Evolutionary conservation across 176 grass and related monocot species (phyloP).

Genomic region (Saccharum spontaneum): DNA sequence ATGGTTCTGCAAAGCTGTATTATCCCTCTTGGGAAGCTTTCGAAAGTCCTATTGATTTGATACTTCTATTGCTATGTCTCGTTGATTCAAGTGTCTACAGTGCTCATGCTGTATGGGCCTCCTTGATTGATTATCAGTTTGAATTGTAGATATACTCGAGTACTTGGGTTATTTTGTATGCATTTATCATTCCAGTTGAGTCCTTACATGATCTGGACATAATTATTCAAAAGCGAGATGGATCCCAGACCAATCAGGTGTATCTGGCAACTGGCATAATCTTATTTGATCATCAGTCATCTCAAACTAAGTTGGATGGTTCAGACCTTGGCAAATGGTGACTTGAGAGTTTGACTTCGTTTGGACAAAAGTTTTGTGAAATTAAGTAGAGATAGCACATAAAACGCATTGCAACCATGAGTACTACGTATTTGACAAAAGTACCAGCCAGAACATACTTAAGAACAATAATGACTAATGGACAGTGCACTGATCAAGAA

Average conservation of each 20-base stretch:
- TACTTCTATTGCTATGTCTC: not conserved
- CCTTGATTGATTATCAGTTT: conserved; percentile 12
- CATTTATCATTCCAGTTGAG: not conserved
- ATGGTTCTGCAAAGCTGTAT: not conserved
- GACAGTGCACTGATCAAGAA: not conserved
- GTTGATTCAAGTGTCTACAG: conserved; percentile 17
- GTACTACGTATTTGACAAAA: not conserved
- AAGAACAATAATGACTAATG: not conserved
- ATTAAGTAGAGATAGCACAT: not conserved
- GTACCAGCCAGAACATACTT: not conserved
- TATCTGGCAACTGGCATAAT: conserved; percentile 19
- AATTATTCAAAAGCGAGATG: not conserved
- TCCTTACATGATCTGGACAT: not conserved
- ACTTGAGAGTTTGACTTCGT: not conserved
- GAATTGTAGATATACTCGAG: not conserved
- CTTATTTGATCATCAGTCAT: conserved; percentile 5
- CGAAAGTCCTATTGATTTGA: not conserved
- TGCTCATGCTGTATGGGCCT: not conserved
- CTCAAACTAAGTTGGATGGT: conserved; percentile 23
- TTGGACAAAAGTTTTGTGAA: conserved; percentile 1
- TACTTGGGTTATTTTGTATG: not conserved
- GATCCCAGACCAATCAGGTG: not conserved
- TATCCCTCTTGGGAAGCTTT: not conserved
- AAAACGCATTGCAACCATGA: not conserved
- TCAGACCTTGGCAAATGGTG: not conserved